Base-by-base conservation (phyloP, 768 basidiomycete genomes). In the Hydnomerulius pinastri region DNA sequence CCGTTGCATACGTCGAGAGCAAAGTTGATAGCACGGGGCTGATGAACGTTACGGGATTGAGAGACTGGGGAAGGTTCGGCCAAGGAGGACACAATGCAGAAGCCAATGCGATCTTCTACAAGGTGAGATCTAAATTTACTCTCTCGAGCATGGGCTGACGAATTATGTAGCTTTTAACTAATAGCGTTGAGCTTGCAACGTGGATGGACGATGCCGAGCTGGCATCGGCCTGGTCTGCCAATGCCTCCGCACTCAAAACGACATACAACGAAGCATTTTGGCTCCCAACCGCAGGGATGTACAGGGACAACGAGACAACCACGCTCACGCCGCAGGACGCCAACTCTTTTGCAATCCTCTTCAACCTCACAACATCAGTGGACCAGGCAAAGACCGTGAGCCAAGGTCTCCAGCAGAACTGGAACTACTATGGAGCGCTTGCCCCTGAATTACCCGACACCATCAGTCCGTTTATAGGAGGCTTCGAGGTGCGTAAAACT, bases 31-130 rank as follows among this genome's bases (percentile, higher is more conserved):
- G 55, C 1, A 71, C 73, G 0, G 80, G 81, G 0, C 59, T 83
- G 33, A 77, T 82, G 63, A 73, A 83, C 51, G 74, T 82, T 6
- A 82, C 82, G 12, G 80, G 82, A 0, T 61, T 79, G 35, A 59
- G 78, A 10, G 82, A 84, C 57, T 83, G 81, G 82, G 82, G 77
- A 6, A 66, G 81, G 21, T 66, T 73, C 6, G 81, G 80, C 6
- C 77, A 78, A 3, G 80, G 81, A 3, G 80, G 81, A 8, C 71
- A 75, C 58, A 83, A 81, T 53, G 69, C 77, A 1, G 82, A 80
- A 60, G 80, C 76, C 0, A 84, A 82, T 51, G 81, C 80, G 0
- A 63, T 83, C 13, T 60, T 78, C 6, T 82, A 80, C 58, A 43
- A 83, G 80, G 74, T 80, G 28, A n/a, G n/a, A n/a, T n/a, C n/a